Conservation (phyloP, 202 grass and related monocot species). For the Musa balbisiana region DNA sequence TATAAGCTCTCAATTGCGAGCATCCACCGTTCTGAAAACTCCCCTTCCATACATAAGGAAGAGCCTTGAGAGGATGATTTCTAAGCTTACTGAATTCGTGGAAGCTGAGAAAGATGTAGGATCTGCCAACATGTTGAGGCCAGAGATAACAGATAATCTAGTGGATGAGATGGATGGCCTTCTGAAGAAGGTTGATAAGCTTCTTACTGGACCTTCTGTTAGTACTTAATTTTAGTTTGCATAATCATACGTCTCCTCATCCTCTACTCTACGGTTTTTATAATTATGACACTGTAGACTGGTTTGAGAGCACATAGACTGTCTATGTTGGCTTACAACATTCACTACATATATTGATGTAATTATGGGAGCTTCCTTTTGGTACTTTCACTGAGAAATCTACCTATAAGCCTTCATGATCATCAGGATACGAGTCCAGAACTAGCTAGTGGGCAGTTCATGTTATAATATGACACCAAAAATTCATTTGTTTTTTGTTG, state of each 20-base stretch:
- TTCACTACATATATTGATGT: neutral
- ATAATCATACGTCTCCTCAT: neutral
- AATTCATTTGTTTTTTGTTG: neutral
- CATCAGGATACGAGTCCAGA: neutral
- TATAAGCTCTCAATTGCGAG: slow-evolving; percentile 1
- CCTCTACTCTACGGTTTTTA: neutral
- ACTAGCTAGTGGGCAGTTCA: neutral
- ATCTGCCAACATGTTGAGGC: neutral
- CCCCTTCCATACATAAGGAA: slow-evolving; percentile 29
- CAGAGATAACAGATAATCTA: slow-evolving; percentile 13
- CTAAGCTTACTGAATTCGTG: neutral
- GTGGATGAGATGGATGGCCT: slow-evolving; percentile 15
- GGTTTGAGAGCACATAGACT: neutral
- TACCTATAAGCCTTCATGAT: neutral
- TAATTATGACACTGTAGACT: neutral
- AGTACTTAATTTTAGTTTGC: neutral
- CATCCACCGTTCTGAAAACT: neutral
- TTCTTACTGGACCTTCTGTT: slow-evolving; percentile 15
- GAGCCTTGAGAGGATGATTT: slow-evolving; percentile 28
- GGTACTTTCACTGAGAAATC: neutral
- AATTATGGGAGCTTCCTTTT: neutral
- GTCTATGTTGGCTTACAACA: neutral
- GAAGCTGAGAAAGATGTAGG: slow-evolving; percentile 3
- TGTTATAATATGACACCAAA: neutral
- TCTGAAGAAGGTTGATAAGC: slow-evolving; percentile 23